phyloP scores from a whole-genome alignment of 225 moss, liverwort and hornwort species.

The Ulota crispa region DNA sequence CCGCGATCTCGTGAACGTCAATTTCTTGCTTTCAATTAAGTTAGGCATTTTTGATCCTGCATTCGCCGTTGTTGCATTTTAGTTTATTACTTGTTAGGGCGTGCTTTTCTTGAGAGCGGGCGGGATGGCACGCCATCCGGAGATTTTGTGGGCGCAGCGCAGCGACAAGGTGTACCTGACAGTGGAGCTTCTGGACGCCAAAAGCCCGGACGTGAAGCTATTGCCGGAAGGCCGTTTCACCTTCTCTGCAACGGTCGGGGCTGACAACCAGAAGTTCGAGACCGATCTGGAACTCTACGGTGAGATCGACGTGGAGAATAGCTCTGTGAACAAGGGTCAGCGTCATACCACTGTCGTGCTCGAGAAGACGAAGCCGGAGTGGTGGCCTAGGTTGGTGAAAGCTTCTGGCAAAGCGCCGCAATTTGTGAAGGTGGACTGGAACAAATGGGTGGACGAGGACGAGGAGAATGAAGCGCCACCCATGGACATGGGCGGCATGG shows the following conservation, averaged over 20 bases:
- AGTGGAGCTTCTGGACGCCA: slow-evolving; percentile 87
- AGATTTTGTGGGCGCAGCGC: slow-evolving; percentile 95
- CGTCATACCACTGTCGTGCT: slow-evolving; percentile 72
- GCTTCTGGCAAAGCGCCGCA: slow-evolving; percentile 75
- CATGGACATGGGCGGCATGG: slow-evolving; percentile 54
- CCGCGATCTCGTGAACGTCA: slow-evolving; percentile 10
- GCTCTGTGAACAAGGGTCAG: slow-evolving; percentile 63
- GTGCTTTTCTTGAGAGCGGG: not conserved
- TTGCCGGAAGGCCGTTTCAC: slow-evolving; percentile 71
- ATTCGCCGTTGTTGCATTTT: not conserved
- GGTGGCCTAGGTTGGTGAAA: slow-evolving; percentile 90
- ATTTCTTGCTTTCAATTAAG: not conserved
- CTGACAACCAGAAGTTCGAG: slow-evolving; percentile 62
- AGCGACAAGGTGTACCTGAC: slow-evolving; percentile 86
- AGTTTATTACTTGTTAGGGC: not conserved
- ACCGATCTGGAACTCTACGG: slow-evolving; percentile 76
- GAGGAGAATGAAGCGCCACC: slow-evolving; percentile 86
- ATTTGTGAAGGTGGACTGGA: slow-evolving; percentile 95
- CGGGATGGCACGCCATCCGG: slow-evolving; percentile 79
- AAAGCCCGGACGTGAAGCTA: slow-evolving; percentile 77
- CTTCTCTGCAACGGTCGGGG: slow-evolving; percentile 68
- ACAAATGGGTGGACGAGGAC: slow-evolving; percentile 98
- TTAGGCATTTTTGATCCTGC: not conserved
- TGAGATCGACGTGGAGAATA: slow-evolving; percentile 68
- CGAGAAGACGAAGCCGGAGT: slow-evolving; percentile 69